Base-by-base conservation (phyloP, 176 grass and related monocot species). In the Bolboschoenus planiculmis region DNA sequence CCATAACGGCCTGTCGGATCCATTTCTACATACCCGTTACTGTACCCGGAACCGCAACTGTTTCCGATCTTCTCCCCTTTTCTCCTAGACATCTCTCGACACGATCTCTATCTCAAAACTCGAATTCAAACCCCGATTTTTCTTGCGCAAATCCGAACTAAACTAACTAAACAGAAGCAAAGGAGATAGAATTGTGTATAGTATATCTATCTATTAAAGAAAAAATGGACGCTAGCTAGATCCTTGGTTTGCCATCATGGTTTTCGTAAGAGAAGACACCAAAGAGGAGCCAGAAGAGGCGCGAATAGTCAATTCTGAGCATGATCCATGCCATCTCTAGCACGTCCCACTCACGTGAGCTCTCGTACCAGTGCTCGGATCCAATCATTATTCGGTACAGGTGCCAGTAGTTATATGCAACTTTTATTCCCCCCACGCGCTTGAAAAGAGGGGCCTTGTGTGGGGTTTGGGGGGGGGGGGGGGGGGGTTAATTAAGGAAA, bases 1-100 rank as follows among this genome's bases (percentile, higher is more conserved):
- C 92, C 95, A 60, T 98, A 98, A 1, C 95, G 95, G 31, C 92
- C 87, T 9, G 89, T 88, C 4, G 95, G 92, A 59, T 98, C 95
- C 56, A 73, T 93, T 84, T 98, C 95, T 24, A 90, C 95, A 88
- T 98, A 98, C 20, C 92, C 95, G 75, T 92, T 91, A 84, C 20
- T 56, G 66, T 59, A 53, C 21, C 81, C 16, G 64, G 65, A 20
- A 37, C n/a, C 68, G 47, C 67, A 72, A 47, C 4, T 40, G 54
- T 7, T 23, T 2, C 84, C 63, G 79, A n/a, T 42, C 68, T 27
- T 66, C 72, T 70, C 55, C 88, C 34, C 61, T 33, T 4, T 54
- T 56, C 84, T 56, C 56, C 44, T 83, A 66, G 75, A 80, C 88
- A 74, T 15, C 53, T 81, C 33, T n/a, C 46, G 50, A 16, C 36